These are phyloP conservation scores for Ambrosia hybrid DNA, from an alignment of 140 eudicot genomes.

Conservation along the genomic window DNA sequence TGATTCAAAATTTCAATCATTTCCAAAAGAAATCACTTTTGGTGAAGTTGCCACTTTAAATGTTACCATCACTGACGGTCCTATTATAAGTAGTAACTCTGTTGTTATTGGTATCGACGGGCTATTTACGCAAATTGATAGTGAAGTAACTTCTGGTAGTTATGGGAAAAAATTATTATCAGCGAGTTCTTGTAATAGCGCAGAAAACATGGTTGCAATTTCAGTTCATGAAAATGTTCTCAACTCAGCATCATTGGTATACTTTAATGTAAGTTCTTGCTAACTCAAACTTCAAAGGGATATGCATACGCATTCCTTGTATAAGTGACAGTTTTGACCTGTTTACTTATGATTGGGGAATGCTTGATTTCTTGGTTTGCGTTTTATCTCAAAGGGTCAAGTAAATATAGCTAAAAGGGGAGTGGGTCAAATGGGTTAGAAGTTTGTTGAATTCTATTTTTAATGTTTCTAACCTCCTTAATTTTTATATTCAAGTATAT, in stretches of 20 bases:
- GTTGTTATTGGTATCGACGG: slow-evolving; percentile 74
- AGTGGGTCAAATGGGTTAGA: background rate
- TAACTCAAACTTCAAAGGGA: background rate
- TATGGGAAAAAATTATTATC: slow-evolving; percentile 30
- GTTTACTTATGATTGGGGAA: background rate
- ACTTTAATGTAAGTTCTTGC: slow-evolving; percentile 61
- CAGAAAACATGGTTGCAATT: slow-evolving; percentile 66
- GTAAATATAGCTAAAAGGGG: background rate
- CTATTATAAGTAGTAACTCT: slow-evolving; percentile 55
- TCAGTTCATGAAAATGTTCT: slow-evolving; percentile 75
- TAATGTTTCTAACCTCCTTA: background rate
- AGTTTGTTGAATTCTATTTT: background rate
- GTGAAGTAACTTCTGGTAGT: slow-evolving; percentile 24
- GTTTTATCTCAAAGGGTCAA: background rate
- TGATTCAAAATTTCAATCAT: slow-evolving; percentile 57
- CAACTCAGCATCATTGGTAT: slow-evolving; percentile 61
- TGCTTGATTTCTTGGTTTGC: background rate
- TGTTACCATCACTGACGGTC: slow-evolving; percentile 64
- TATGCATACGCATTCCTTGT: background rate
- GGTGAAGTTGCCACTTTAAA: slow-evolving; percentile 55
- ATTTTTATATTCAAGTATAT: background rate
- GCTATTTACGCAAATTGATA: slow-evolving; percentile 46
- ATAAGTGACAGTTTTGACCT: background rate
- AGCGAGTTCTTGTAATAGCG: slow-evolving; percentile 36
- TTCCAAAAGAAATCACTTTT: slow-evolving; percentile 64